Conservation (phyloP, 805 yeast genomes). For the Lipomyces yamadae region DNA sequence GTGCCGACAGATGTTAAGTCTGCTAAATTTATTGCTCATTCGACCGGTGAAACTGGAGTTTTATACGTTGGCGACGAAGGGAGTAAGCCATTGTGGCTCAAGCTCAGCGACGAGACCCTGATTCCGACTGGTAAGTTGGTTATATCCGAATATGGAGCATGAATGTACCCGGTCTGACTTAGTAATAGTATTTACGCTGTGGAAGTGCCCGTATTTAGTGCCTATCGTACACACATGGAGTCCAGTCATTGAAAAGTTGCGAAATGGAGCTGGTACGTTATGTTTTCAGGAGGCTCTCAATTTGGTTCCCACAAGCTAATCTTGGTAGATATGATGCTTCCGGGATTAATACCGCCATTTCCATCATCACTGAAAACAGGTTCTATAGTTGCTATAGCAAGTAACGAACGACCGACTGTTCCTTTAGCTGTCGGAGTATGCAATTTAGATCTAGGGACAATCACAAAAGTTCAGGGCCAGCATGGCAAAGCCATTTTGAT, state of each 20-base stretch:
- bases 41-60: slow-evolving; percentile 57
- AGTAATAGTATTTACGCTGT: slow-evolving; percentile 60
- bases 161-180: background rate
- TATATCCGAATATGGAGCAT: background rate
- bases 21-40: slow-evolving; percentile 61
- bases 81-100: slow-evolving; percentile 71
- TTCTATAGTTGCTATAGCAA: slow-evolving; percentile 71
- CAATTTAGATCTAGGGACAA: slow-evolving; percentile 52
- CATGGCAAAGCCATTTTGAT: slow-evolving; percentile 80
- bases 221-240: slow-evolving; percentile 75
- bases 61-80: slow-evolving; percentile 64
- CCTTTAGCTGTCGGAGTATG: slow-evolving; percentile 75
- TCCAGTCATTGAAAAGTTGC: slow-evolving; percentile 70
- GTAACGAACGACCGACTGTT: slow-evolving; percentile 62
- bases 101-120: slow-evolving; percentile 46
- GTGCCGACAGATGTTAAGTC: slow-evolving; percentile 64
- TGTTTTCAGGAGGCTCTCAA: background rate
- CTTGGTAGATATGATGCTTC: slow-evolving; percentile 48
- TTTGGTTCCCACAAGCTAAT: background rate
- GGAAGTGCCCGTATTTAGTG: slow-evolving; percentile 68
- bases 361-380: slow-evolving; percentile 57
- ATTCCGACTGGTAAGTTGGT: slow-evolving; percentile 59
- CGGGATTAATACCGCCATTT: slow-evolving; percentile 59
- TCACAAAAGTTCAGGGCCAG: slow-evolving; percentile 52
- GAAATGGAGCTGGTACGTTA: slow-evolving; percentile 68